Evolutionary conservation across 768 basidiomycete species (phyloP), one percentile per base, ranked within the genome.

Genomic region (Panellus pusillus): DNA sequence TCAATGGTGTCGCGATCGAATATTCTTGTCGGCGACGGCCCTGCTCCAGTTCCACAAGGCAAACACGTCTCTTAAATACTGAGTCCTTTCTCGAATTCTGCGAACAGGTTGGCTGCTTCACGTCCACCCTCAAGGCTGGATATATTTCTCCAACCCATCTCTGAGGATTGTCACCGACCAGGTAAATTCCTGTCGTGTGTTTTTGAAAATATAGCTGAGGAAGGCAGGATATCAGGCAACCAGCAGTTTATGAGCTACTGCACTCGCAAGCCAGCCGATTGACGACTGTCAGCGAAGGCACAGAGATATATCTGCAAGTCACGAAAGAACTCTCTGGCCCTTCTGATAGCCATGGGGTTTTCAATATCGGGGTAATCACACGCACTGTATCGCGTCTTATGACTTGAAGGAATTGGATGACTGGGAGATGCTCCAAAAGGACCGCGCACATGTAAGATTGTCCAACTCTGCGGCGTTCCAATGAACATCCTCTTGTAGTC

Each of bases 111-210:
- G 79, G 79, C 66, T 59, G 6, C 61, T 73, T 12, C 74, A 74
- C 50, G 69, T 74, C 18, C 79, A 81, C 42, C 68, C 67, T 18
- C 64, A 78, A 70, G 80, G 81, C 20, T 81, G 74, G 71, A 62
- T 81, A 12, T 82, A 83, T 62, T 82, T 80, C 63, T 65, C 67
- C 54, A 76, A 78, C 57, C 58, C 68, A 6, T 51, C 59, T 9
- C 59, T 70, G n/a, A 72, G 70, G 47, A 63, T 77, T 15, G 71
- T 80, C 24, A 75, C 77, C 24, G 79, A 80, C 57, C 78, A 55
- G 54, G 54, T 44, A 36, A 38, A 43, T 49, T n/a, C 42, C 8
- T 14, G 32, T 35, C 32, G 32, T 24, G 24, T 7, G 32, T 44
- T n/a, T n/a, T 20, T 15, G 27, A 2, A 1, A 20, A 28, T n/a